Evolutionary conservation across 1,284 basidiomycete species (phyloP), one percentile per base, ranked within the genome.

Genomic region (Naganishia albida): DNA sequence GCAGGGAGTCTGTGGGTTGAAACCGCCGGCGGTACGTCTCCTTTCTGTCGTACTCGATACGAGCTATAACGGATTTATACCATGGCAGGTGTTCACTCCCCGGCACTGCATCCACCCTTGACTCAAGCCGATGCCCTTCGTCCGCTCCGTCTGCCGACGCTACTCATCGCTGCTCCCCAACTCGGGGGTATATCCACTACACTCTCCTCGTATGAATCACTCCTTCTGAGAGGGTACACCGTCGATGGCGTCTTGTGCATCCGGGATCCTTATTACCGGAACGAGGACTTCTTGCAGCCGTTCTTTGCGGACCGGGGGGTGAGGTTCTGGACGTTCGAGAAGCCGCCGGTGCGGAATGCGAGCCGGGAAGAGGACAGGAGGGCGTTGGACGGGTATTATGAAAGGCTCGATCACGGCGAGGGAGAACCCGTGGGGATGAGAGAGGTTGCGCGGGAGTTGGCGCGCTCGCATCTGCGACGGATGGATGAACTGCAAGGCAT

Each of bases 101-200:
- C 95, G 0, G 87, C 88, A 0, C 82, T 93, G 1, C 78, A 79
- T 67, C 88, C 88, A 0, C 93, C 93, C 0, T 87, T 88, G 0
- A 91, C 91, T 2, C 95, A 98, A 77, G 84, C 86, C 16, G 91
- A 93, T 62, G 85, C 85, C 38, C 93, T 92, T 72, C 85, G 93
- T 1, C 87, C 91, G 1, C 84, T 91, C 30, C 90, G 90, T 67
- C 83, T 97, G 1, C 95, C 95, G 0, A 89, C 89, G 0, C 81
- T 98, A 65, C 84, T 99, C 3, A 82, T 99, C 44, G 94, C 91
- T 0, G 92, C 95, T 62, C 86, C 90, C 0, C 87, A 87, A 65
- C 87, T 99, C 1, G 95, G 95, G 18, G 95, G 95, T 0, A 98
- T 98, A 68, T 95, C 92, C 18, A 90, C 93, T 0, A 98, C 95